phyloP scores from a whole-genome alignment of 2,329 filamentous ascomycete genomes.

The Aspergillus bombycis region DNA sequence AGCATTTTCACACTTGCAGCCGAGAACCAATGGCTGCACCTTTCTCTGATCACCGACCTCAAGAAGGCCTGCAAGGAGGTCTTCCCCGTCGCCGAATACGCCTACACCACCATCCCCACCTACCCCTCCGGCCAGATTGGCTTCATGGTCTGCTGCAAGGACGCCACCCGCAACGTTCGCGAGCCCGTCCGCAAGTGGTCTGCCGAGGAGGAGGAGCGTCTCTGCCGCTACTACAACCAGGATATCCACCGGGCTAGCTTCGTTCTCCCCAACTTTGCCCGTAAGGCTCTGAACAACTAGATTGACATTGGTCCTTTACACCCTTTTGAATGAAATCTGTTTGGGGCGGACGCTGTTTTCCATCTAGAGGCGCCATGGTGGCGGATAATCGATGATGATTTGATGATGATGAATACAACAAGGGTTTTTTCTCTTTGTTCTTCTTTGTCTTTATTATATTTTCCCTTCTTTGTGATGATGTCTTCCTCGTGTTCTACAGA shows the following conservation, averaged over 20 bases:
- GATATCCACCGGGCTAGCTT: conserved; percentile 96
- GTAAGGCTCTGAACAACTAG: conserved; percentile 62
- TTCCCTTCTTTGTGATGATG: neutral
- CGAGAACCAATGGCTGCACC: conserved; percentile 99
- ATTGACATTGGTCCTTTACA: conserved; percentile 3
- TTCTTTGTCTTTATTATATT: neutral
- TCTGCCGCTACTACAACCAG: conserved; percentile 96
- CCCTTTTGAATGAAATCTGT: conserved; percentile 8
- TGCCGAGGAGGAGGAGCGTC: conserved; percentile 84
- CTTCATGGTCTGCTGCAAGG: conserved; percentile 99
- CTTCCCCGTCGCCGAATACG: conserved; percentile 97
- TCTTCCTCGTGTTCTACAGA: neutral
- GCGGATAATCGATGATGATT: conserved; percentile 22
- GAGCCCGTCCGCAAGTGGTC: conserved; percentile 82
- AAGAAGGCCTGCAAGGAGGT: conserved; percentile 97
- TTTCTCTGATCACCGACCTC: conserved; percentile 88
- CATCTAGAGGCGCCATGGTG: conserved; percentile 13
- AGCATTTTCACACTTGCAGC: conserved; percentile 57
- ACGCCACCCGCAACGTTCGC: conserved; percentile 78
- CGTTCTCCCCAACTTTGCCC: conserved; percentile 88
- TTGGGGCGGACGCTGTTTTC: conserved; percentile 11
- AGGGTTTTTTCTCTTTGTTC: conserved; percentile 5
- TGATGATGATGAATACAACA: conserved; percentile 24
- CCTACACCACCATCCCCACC: conserved; percentile 96
- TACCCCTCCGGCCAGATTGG: conserved; percentile 99